Evolutionary conservation across 371 early-diverging fungal species (phyloP).

Genomic region (Rhizopus stolonifer): DNA sequence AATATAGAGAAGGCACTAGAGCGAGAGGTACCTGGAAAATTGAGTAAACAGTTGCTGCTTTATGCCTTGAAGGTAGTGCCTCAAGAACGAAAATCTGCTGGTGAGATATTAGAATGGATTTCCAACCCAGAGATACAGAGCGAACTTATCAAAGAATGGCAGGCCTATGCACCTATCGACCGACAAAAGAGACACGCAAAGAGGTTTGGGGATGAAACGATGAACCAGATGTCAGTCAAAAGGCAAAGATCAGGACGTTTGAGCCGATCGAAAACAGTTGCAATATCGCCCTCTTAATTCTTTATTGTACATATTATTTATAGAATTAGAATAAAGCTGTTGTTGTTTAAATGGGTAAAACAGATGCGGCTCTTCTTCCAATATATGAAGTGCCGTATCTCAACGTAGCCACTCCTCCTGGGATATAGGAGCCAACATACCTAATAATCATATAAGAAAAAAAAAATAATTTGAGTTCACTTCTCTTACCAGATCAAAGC

Average conservation of each 20-base stretch:
- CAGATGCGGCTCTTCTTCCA: constrained; percentile 46
- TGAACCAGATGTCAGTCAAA: not conserved
- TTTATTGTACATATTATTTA: constrained; percentile 2
- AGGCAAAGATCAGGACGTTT: constrained; percentile 1
- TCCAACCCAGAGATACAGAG: constrained; percentile 19
- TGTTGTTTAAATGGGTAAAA: constrained; percentile 41
- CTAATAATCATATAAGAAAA: constrained; percentile 7
- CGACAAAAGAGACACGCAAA: constrained; percentile 40
- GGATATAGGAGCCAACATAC: constrained; percentile 56
- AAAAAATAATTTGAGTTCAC: not conserved
- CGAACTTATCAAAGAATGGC: constrained; percentile 44
- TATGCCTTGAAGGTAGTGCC: constrained; percentile 47
- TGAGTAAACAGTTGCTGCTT: constrained; percentile 47
- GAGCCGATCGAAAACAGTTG: not conserved
- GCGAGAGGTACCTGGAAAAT: constrained; percentile 46
- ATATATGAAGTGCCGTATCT: constrained; percentile 48
- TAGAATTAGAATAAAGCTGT: not conserved
- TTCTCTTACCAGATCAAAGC: constrained; percentile 58
- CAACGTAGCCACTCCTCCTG: constrained; percentile 51
- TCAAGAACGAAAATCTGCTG: constrained; percentile 44
- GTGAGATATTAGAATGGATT: constrained; percentile 45
- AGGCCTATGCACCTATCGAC: constrained; percentile 28
- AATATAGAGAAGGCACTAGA: constrained; percentile 51
- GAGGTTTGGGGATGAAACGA: constrained; percentile 19
- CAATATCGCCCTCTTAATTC: not conserved